phyloP scores from a whole-genome alignment of 192 early-diverging fungal genomes.

The Cetraspora pellucida region DNA sequence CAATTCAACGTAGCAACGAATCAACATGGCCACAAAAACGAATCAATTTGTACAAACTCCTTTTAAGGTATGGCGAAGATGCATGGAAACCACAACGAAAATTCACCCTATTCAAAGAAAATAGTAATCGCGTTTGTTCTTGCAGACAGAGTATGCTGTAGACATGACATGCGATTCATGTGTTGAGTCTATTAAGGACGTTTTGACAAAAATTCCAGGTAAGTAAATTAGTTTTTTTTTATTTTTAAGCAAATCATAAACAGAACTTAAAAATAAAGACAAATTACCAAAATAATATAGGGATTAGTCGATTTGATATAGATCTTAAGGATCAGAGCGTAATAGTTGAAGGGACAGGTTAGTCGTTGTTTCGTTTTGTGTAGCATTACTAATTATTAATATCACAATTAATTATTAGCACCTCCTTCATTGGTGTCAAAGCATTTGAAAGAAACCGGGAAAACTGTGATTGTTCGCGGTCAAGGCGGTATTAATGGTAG shows the following conservation, averaged over 20 bases:
- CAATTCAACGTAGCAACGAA: no score
- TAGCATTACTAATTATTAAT: neutral
- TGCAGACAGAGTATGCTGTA: constrained; percentile 79
- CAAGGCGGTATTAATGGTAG: constrained; percentile 62
- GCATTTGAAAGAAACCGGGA: constrained; percentile 71
- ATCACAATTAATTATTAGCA: constrained; percentile 37
- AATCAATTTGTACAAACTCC: no score
- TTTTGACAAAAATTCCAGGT: constrained; percentile 53
- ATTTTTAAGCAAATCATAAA: neutral
- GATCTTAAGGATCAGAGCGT: constrained; percentile 73
- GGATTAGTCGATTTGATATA: constrained; percentile 66
- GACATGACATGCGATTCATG: constrained; percentile 86
- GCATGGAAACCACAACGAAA: no score
- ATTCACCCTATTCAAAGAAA: no score
- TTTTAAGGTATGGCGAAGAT: no score
- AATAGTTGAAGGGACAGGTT: constrained; percentile 70
- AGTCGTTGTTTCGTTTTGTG: neutral
- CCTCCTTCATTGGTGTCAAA: constrained; percentile 67
- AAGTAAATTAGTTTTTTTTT: constrained; percentile 18
- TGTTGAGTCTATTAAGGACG: constrained; percentile 64
- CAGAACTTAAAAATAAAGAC: neutral
- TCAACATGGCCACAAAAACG: no score
- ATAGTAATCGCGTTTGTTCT: neutral
- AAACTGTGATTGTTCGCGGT: constrained; percentile 77
- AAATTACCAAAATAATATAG: constrained; percentile 37